Percentiles rank a stretch among this genome's conserved stretches.
These are phyloP conservation scores for Venturia nashicola DNA, from an alignment of 2,329 filamentous ascomycete genomes.

Conservation along the genomic window DNA sequence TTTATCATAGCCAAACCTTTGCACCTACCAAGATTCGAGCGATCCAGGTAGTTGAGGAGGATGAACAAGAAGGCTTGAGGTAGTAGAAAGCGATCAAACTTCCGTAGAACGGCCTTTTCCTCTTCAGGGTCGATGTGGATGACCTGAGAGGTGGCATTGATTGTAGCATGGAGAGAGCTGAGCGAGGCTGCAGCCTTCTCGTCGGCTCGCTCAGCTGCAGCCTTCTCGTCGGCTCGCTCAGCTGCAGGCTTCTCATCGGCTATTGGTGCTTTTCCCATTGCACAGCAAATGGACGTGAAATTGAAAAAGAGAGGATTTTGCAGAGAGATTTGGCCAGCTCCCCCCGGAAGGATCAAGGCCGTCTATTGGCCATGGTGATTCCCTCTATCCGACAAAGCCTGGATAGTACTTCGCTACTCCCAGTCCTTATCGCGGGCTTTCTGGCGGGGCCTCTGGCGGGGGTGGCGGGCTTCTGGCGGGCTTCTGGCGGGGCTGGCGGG, in stretches of 20 bases:
- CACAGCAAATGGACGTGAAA: neutral
- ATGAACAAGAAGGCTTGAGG: slow-evolving; percentile 9
- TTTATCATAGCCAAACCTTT: neutral
- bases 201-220: neutral
- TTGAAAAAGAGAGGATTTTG: neutral
- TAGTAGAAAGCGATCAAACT: slow-evolving; percentile 11
- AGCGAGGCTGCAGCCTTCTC: slow-evolving; percentile 3
- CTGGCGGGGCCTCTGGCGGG: too few relatives aligned
- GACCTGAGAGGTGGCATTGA: neutral
- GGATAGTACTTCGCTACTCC: neutral
- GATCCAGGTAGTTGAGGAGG: slow-evolving; percentile 11
- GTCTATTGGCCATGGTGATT: too few relatives aligned
- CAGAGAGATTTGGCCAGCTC: neutral
- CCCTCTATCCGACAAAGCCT: neutral
- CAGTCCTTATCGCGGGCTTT: neutral
- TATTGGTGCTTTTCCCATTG: neutral
- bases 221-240: too few relatives aligned
- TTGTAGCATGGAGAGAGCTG: neutral
- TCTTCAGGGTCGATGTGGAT: slow-evolving; percentile 14
- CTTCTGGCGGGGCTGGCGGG: too few relatives aligned
- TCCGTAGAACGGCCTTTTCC: slow-evolving; percentile 10
- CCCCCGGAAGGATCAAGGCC: neutral
- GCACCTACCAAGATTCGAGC: slow-evolving; percentile 10
- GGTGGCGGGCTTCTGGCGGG: too few relatives aligned
- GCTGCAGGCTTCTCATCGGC: slow-evolving; percentile 1